Evolutionary conservation across 768 basidiomycete species (phyloP), one percentile per base, ranked within the genome.

Genomic region (Pisolithus albus): DNA sequence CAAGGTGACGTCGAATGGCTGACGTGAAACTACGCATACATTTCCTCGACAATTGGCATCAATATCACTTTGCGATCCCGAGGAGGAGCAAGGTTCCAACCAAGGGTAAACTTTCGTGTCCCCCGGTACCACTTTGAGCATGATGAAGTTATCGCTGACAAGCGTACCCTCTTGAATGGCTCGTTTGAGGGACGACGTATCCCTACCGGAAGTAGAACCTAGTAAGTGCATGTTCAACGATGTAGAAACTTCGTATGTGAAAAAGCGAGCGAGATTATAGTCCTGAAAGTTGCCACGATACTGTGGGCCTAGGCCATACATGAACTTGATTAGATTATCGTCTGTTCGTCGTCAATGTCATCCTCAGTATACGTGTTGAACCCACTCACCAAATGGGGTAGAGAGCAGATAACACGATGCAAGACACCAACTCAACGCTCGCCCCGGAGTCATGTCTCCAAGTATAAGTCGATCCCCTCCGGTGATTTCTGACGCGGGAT

Each of bases 231-330:
- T 88, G 61, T 88, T 91, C 49, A 92, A 73, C 0, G 88, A 88
- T 0, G 90, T 89, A 5, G 85, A 81, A 0, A 87, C 86, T 57
- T 90, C 86, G 64, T 92, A 93, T 0, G 90, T 93, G 45, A 92
- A 70, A 63, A 91, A 91, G 42, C 79, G 83, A 56, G 82, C 72
- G 34, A 92, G 75, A 3, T 77, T 63, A 8, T 74, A 75, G 45
- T 89, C 86, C 62, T 90, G 89, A 64, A 91, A 89, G 41, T 81
- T 82, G 19, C 81, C 83, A 1, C 74, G 72, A 53, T 92, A 92
- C 41, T 84, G 79, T 8, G 90, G 90, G 4, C 89, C 86, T 10
- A 93, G 79, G 58, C 90, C 86, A 60, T 92, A 84, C 34, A 90
- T 76, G 42, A 92, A 76, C 15, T 86, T 78, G 6, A 83, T 81